These are phyloP conservation scores for Umbelopsis sp. DNA, from an alignment of 371 early-diverging fungal genomes.

Conservation along the genomic window DNA sequence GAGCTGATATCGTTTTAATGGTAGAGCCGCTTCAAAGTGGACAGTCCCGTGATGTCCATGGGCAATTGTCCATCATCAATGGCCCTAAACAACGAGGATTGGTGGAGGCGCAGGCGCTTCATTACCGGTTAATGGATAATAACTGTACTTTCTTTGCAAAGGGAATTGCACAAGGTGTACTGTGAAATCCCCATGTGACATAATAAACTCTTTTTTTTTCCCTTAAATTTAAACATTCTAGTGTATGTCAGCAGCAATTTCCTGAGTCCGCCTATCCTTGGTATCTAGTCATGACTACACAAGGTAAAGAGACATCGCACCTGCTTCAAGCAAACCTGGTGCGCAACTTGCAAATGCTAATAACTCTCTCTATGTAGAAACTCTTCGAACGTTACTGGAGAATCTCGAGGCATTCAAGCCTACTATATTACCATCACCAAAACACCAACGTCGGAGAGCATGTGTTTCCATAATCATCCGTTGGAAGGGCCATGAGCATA, in stretches of 20 bases:
- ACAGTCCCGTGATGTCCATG: slow-evolving; percentile 69
- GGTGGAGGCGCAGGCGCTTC: slow-evolving; percentile 46
- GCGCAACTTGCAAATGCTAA: not conserved
- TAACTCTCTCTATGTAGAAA: not conserved
- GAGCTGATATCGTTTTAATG: slow-evolving; percentile 59
- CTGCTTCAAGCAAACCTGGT: no score
- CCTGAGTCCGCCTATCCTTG: not conserved
- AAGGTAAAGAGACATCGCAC: not conserved
- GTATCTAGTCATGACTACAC: not conserved
- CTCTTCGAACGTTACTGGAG: not conserved
- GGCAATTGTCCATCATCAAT: slow-evolving; percentile 61
- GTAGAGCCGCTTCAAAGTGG: slow-evolving; percentile 68
- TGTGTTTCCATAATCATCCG: slow-evolving; percentile 46
- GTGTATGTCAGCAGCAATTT: not conserved
- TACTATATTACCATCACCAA: slow-evolving; percentile 36
- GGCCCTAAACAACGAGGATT: slow-evolving; percentile 44
- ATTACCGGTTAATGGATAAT: slow-evolving; percentile 71
- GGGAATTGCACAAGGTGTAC: slow-evolving; percentile 58
- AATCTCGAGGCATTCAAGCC: slow-evolving; percentile 7
- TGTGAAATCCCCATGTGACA: slow-evolving; percentile 25
- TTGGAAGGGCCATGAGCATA: slow-evolving; percentile 27
- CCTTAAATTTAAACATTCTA: not conserved
- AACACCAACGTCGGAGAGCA: slow-evolving; percentile 39
- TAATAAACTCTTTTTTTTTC: not conserved
- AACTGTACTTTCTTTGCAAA: slow-evolving; percentile 73